These are phyloP conservation scores for Eucalyptus pumila DNA, from an alignment of 345 rosid species.

Conservation along the genomic window DNA sequence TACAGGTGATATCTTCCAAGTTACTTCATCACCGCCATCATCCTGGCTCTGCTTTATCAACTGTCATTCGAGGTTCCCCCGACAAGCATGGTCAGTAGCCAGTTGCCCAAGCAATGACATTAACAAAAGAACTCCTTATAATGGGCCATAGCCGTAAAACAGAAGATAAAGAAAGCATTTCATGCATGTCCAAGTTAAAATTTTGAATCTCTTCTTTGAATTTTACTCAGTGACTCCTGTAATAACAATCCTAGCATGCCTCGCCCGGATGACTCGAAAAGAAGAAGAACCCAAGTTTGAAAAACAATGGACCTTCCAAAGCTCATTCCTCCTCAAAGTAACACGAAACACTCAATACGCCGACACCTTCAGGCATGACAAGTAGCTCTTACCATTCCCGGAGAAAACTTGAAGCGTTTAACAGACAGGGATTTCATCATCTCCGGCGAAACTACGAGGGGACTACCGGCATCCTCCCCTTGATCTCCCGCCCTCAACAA, in stretches of 20 bases:
- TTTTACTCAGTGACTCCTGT: background rate
- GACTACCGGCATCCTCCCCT: background rate
- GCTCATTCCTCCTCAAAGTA: background rate
- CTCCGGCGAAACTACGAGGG: slow-evolving; percentile 37
- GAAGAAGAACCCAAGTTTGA: background rate
- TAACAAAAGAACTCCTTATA: background rate
- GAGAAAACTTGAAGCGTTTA: slow-evolving; percentile 75
- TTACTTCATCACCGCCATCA: slow-evolving; percentile 73
- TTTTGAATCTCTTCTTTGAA: background rate
- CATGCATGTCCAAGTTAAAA: background rate
- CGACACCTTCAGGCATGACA: background rate
- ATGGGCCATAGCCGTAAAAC: background rate
- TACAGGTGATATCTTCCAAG: slow-evolving; percentile 95
- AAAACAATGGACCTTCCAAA: background rate
- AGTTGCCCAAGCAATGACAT: background rate
- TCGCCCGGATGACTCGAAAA: background rate
- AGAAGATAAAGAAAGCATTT: background rate
- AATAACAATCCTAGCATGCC: background rate
- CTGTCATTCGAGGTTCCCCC: slow-evolving; percentile 5
- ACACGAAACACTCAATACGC: background rate
- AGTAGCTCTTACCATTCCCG: slow-evolving; percentile 53
- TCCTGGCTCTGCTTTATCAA: slow-evolving; percentile 91
- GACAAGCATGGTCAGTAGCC: background rate
- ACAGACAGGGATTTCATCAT: slow-evolving; percentile 30
- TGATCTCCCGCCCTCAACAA: background rate